phyloP scores from a whole-genome alignment of 108 stramenopile species.

The Mediolabrus comicus region DNA sequence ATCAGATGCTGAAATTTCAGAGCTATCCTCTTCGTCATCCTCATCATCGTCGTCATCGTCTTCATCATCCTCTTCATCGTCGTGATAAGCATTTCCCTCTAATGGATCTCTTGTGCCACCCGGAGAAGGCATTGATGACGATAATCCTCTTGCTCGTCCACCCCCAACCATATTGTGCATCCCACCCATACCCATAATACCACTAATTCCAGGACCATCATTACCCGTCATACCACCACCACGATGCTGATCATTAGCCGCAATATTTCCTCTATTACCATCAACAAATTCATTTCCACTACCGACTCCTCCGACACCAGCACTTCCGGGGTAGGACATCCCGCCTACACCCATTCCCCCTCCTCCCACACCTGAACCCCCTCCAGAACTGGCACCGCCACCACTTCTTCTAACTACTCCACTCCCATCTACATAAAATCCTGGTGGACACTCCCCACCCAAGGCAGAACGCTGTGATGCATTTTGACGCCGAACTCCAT shows the following conservation, averaged over 20 bases:
- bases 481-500: slow-evolving; percentile 1
- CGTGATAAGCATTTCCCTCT: slow-evolving; percentile 4
- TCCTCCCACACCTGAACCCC: not conserved
- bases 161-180: not conserved
- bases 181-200: not conserved
- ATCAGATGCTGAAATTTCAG: slow-evolving; percentile 84
- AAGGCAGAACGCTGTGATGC: not conserved
- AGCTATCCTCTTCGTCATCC: slow-evolving; percentile 82
- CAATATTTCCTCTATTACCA: too few relatives aligned
- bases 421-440: slow-evolving; percentile 30
- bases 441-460: slow-evolving; percentile 12
- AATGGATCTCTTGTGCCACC: slow-evolving; percentile 1
- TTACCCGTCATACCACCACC: not conserved
- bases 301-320: not conserved
- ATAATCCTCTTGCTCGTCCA: not conserved
- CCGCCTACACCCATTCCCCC: not conserved
- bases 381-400: not conserved
- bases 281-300: not conserved
- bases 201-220: not conserved
- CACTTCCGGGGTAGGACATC: not conserved
- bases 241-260: not conserved
- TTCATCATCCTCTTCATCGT: slow-evolving; percentile 32
- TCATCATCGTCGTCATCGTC: slow-evolving; percentile 67
- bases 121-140: not conserved
- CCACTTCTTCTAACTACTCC: slow-evolving; percentile 24